Evolutionary conservation across 805 yeast species (phyloP).

Genomic region (Wickerhamomyces mucosus): DNA sequence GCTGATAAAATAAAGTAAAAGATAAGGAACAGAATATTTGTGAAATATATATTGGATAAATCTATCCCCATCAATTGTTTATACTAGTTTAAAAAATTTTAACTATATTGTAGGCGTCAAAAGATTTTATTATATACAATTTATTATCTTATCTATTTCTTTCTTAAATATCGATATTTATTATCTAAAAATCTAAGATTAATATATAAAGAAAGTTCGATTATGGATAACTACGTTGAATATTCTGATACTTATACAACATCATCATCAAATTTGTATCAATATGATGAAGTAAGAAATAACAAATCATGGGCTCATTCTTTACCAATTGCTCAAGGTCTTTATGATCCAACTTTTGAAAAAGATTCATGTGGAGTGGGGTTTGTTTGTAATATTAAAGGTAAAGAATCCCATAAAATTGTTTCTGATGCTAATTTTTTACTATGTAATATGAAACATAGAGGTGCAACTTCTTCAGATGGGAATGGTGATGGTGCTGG

Average conservation of each 20-base stretch:
- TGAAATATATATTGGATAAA: no score
- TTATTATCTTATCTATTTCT: no score
- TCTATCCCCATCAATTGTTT: no score
- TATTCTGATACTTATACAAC: background rate
- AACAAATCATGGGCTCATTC: constrained; percentile 90
- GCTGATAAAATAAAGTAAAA: no score
- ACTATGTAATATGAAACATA: constrained; percentile 95
- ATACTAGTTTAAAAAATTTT: no score
- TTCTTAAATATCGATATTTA: no score
- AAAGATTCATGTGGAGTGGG: constrained; percentile 99
- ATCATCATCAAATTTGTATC: constrained; percentile 11
- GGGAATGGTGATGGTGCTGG: constrained; percentile 99
- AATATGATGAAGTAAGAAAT: constrained; percentile 66
- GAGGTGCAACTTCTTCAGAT: constrained; percentile 96
- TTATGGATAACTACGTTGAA: background rate
- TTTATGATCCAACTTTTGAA: constrained; percentile 88
- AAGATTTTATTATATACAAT: no score
- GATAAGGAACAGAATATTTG: no score
- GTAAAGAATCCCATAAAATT: constrained; percentile 78
- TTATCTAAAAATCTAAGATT: no score
- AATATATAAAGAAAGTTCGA: no score
- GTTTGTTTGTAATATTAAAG: constrained; percentile 90
- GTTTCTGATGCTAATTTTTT: constrained; percentile 82
- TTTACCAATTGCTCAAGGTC: constrained; percentile 78
- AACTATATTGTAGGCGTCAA: no score